phyloP scores from a whole-genome alignment of 2,329 filamentous ascomycete genomes.

The Colletotrichum kahawae region DNA sequence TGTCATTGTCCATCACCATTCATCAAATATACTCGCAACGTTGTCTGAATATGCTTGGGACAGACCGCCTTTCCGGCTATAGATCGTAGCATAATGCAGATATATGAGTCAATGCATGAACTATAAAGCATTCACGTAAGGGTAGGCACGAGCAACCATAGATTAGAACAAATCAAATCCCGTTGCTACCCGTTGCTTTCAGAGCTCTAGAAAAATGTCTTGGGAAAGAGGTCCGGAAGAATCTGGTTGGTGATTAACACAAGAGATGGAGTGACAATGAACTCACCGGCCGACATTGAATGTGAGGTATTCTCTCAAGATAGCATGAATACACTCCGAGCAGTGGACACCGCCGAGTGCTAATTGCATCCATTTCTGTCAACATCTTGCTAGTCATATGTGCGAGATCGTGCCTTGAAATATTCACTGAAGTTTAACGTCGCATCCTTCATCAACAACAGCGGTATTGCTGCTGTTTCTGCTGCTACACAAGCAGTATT shows the following conservation, averaged over 20 bases:
- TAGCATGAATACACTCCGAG: not conserved
- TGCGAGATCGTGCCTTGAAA: not conserved
- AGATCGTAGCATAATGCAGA: not conserved
- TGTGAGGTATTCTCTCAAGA: not conserved
- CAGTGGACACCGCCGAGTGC: not conserved
- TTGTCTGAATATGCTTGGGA: rapidly evolving
- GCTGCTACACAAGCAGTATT: rapidly evolving
- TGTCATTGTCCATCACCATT: not conserved
- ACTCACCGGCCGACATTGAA: not conserved
- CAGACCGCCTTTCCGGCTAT: not conserved
- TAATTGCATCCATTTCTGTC: rapidly evolving
- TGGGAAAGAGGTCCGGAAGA: not conserved
- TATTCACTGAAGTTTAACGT: not conserved
- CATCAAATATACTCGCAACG: not conserved
- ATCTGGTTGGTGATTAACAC: rapidly evolving
- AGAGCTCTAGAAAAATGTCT: not conserved
- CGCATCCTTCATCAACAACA: too few species aligned
- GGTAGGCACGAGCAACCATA: not conserved
- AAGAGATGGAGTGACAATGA: not conserved
- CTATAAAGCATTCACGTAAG: not conserved
- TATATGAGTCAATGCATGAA: not conserved
- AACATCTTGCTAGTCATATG: rapidly evolving
- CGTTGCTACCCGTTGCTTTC: rapidly evolving
- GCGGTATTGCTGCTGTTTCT: not conserved
- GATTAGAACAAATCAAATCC: rapidly evolving